Percentiles rank a stretch among this genome's conserved stretches.
phyloP scores from a whole-genome alignment of 2,329 filamentous ascomycete species.

The Neonectria punicea region DNA sequence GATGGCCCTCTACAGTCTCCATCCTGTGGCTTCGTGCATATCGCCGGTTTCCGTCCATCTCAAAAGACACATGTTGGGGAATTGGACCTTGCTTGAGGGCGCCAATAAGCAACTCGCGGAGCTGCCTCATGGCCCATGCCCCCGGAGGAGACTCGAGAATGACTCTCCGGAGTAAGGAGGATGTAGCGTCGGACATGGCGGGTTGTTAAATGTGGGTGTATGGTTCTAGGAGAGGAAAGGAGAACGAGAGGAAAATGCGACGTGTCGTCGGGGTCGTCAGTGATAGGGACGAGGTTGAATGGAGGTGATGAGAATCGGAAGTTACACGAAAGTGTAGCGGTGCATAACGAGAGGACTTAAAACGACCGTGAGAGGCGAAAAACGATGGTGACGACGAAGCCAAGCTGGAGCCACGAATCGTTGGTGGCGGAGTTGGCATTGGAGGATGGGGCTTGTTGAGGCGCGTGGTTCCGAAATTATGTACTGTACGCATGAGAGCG shows the following conservation, averaged over 20 bases:
- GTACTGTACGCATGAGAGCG: constrained; percentile 5
- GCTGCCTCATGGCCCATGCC: constrained; percentile 84
- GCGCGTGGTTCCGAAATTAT: constrained; percentile 29
- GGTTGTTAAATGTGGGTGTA: constrained; percentile 7
- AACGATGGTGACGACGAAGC: constrained; percentile 37
- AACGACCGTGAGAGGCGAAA: constrained; percentile 30
- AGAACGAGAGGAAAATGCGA: constrained; percentile 24
- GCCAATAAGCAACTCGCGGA: constrained; percentile 88
- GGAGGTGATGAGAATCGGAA: constrained; percentile 2
- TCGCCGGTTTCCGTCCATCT: constrained; percentile 97
- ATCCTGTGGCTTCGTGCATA: constrained; percentile 92
- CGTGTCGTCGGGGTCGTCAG: constrained; percentile 25
- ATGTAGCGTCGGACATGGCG: constrained; percentile 65
- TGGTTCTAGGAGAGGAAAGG: constrained; percentile 14
- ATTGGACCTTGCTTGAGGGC: constrained; percentile 90
- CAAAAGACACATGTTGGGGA: constrained; percentile 96
- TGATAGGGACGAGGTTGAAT: not conserved
- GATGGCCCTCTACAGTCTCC: constrained; percentile 96
- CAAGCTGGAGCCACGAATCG: constrained; percentile 42
- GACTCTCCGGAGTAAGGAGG: constrained; percentile 69
- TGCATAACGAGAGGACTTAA: constrained; percentile 26
- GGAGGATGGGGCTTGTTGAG: constrained; percentile 45
- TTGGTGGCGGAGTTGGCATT: constrained; percentile 44
- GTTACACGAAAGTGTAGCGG: not conserved
- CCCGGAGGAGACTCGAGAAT: constrained; percentile 88